Evolutionary conservation across 2,329 filamentous ascomycete species (phyloP), one percentile per base, ranked within the genome.

Genomic region (Phoma herbarum): DNA sequence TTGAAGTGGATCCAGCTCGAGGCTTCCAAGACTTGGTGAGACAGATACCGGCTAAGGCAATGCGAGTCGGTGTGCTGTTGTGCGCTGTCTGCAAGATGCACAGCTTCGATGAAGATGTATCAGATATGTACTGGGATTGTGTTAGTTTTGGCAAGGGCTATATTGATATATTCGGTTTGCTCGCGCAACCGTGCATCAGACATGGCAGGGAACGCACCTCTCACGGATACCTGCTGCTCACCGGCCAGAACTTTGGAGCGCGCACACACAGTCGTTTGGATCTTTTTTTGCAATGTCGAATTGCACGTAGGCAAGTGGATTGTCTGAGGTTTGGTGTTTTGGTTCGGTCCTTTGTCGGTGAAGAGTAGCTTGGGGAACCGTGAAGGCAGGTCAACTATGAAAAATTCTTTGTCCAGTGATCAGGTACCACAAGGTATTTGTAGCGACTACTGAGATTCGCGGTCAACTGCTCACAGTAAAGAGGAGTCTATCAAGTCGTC

Each of bases 401-500:
- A 65, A 62, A 63, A 63, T 76, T 73, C 75, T 77, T 77, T 78
- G 72, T 78, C 69, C 65, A 53, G 60, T 61, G 59, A 58, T 68
- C 71, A 71, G 71, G 57, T 70, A 64, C 57, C 62, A 68, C 68
- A 61, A 70, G 71, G 68, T 78, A 77, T 76, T 77, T 77, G 75
- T 77, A 78, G 68, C 72, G 68, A 72, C 60, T 66, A 62, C 62
- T 62, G 61, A 68, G 60, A 58, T 65, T 75, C 69, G 65, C 75
- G 62, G 62, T 65, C 60, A 54, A 71, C 68, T 74, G 70, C 70
- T 75, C 70, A 75, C 70, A 58, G 66, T 73, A 72, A 63, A 66
- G 52, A 69, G 62, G 65, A 71, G 68, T 64, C 66, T 64, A 70
- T 62, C 59, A 67, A 60, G 63, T 65, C 63, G 70, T 64, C 74